Evolutionary conservation across 495 filamentous ascomycete genomes (phyloP).

Genomic region (Glarea lozoyensis): DNA sequence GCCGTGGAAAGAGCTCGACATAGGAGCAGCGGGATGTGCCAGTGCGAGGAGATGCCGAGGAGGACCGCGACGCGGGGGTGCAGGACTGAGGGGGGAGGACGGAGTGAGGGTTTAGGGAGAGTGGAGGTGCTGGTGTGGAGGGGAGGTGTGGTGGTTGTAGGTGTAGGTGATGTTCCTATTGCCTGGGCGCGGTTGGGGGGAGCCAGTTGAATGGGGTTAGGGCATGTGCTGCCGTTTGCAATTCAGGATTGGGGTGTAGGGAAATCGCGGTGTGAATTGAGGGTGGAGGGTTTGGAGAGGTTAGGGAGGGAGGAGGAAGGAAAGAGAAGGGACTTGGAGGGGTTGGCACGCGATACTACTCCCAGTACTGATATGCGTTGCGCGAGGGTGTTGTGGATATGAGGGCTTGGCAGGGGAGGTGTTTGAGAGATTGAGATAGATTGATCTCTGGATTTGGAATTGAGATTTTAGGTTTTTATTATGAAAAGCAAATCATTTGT

Average conservation of each 20-base stretch:
- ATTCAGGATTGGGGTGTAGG: background rate
- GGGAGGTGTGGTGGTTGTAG: slow-evolving; percentile 4
- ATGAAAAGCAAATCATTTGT: no score
- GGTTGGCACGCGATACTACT: no score
- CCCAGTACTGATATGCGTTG: no score
- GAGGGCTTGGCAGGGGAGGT: no score
- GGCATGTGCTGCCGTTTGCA: slow-evolving; percentile 26
- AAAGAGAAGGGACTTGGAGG: slow-evolving; percentile 1
- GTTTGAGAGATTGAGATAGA: no score
- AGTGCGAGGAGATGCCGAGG: slow-evolving; percentile 51
- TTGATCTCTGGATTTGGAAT: no score
- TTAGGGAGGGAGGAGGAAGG: slow-evolving; percentile 1
- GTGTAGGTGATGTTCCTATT: no score
- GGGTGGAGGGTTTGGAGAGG: no score
- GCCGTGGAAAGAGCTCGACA: slow-evolving; percentile 51
- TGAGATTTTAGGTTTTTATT: no score
- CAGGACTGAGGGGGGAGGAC: slow-evolving; percentile 22
- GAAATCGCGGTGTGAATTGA: background rate
- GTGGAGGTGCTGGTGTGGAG: background rate
- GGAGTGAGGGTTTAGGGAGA: background rate
- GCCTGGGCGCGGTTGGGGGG: no score
- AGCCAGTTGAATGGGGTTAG: slow-evolving; percentile 19
- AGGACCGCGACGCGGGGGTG: slow-evolving; percentile 59
- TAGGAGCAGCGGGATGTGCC: slow-evolving; percentile 53
- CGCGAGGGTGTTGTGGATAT: no score